A percentile compares a stretch with the other conserved stretches of the same genome.
Conservation (phyloP, 2,329 filamentous ascomycete genomes). For the Fusarium compactum region DNA sequence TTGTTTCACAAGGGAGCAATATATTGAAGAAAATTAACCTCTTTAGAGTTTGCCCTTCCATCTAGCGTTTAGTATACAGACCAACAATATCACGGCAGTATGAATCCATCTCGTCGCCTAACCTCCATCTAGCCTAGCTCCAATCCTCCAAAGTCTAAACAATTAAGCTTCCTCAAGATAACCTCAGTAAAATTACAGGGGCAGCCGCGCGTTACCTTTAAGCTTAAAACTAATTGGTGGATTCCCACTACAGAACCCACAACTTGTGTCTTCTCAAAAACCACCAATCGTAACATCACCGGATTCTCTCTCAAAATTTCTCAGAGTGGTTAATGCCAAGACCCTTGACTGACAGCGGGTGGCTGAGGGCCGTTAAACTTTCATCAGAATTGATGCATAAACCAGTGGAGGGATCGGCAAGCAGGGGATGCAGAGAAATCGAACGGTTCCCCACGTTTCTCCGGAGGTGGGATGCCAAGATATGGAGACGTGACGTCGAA, state of each 20-base stretch:
- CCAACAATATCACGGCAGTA: not conserved
- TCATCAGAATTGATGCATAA: not conserved
- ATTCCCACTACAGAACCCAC: accelerated
- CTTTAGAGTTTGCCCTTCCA: not conserved
- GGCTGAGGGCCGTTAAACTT: slow-evolving; percentile 5
- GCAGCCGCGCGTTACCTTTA: not conserved
- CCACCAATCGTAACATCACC: not conserved
- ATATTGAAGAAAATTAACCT: not conserved
- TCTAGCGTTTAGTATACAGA: not conserved
- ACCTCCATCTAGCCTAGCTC: not conserved
- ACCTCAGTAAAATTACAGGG: not conserved
- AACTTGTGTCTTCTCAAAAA: not conserved
- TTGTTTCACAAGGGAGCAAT: too few relatives aligned
- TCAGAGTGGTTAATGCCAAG: not conserved
- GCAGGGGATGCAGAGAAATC: slow-evolving; percentile 1
- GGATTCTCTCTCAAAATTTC: not conserved
- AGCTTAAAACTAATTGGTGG: not conserved
- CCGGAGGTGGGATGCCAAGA: slow-evolving; percentile 19
- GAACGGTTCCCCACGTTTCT: slow-evolving; percentile 30
- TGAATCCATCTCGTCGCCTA: not conserved
- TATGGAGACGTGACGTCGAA: slow-evolving; percentile 23
- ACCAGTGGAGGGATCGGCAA: slow-evolving; percentile 24
- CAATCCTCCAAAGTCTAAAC: not conserved
- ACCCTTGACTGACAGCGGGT: not conserved
- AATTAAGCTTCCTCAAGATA: not conserved